Conservation (phyloP, 768 basidiomycete species). For the Strobilomyces dryophilus region DNA sequence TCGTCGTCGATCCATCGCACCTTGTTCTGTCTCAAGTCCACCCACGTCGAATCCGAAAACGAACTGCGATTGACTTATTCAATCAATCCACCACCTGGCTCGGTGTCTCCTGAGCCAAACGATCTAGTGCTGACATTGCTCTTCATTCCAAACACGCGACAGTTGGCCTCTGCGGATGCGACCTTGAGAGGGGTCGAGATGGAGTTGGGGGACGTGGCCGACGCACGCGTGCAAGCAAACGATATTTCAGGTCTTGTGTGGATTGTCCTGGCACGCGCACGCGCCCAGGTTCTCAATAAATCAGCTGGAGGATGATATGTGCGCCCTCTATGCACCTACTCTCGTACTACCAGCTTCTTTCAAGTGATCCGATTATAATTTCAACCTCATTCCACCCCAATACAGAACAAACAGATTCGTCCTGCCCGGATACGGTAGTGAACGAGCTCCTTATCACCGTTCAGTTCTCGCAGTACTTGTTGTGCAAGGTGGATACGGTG, state of each 20-base stretch:
- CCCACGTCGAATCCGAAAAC: slow-evolving; percentile 64
- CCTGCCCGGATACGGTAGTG: too few species aligned
- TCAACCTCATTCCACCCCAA: too few species aligned
- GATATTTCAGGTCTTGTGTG: slow-evolving; percentile 64
- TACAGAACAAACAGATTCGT: too few species aligned
- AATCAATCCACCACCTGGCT: slow-evolving; percentile 32
- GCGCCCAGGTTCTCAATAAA: slow-evolving; percentile 1
- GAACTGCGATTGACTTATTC: slow-evolving; percentile 70
- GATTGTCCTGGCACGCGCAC: slow-evolving; percentile 50
- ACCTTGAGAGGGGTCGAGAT: slow-evolving; percentile 50
- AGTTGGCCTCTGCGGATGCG: slow-evolving; percentile 57
- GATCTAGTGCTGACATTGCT: slow-evolving; percentile 53
- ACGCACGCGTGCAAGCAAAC: slow-evolving; percentile 58
- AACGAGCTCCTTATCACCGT: too few species aligned
- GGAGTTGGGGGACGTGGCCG: slow-evolving; percentile 56
- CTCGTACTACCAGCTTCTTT: too few species aligned
- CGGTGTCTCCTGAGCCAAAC: slow-evolving; percentile 23
- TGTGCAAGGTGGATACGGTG: too few species aligned
- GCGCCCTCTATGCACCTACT: background rate
- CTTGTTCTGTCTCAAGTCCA: slow-evolving; percentile 55
- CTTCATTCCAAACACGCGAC: slow-evolving; percentile 66
- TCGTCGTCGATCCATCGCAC: slow-evolving; percentile 63
- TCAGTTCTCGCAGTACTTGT: too few species aligned
- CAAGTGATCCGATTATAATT: too few species aligned
- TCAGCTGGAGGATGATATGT: background rate